Base-by-base conservation (phyloP, 768 basidiomycete species). In the Tulasnella sp. region DNA sequence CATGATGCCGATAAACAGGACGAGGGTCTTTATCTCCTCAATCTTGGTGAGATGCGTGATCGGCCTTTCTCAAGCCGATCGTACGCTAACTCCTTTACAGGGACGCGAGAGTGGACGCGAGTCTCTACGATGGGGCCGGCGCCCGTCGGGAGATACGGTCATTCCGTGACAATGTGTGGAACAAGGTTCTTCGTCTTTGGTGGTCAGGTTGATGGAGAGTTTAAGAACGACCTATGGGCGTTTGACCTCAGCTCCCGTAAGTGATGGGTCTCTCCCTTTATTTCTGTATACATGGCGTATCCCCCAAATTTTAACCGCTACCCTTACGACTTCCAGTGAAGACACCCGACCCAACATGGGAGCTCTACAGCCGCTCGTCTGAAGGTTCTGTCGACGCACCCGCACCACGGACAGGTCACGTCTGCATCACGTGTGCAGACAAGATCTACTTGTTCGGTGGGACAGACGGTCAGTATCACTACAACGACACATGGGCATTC, bases 401-500 rank as follows among this genome's bases (percentile, higher is more conserved):
- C 19, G 85, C 93, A 5, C 80, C 81, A 48, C 80, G 96, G 63
- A 96, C 96, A 1, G 94, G 96, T 27, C 96, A 99, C 72, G 79
- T 90, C 62, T 87, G 87, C 67, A 78, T 96, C 42, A 83, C 91
- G 3, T 77, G 79, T 66, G 84, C 83, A 53, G 88, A 93, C 68
- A 84, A 83, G 61, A 80, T 98, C 57, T 82, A 91, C 66, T 74
- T 96, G 85, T 98, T 99, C 65, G 96, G 96, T 30, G 96, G 96
- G 49, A 99, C 96, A 11, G 96, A 99, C 68, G 93, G 93, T n/a
- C 83, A 85, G 68, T 98, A 87, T 71, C 96, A 98, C 69, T 99
- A 99, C 73, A 99, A 98, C 70, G 96, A 99, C 69, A 97, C 92
- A 5, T 99, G 96, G 96, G 78, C 83, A 1, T 98, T 88, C 71